A percentile compares a stretch with the other conserved stretches of the same genome.
These are phyloP conservation scores for Exophiala lecanii-corni DNA, from an alignment of 2,329 filamentous ascomycete genomes.

Conservation along the genomic window DNA sequence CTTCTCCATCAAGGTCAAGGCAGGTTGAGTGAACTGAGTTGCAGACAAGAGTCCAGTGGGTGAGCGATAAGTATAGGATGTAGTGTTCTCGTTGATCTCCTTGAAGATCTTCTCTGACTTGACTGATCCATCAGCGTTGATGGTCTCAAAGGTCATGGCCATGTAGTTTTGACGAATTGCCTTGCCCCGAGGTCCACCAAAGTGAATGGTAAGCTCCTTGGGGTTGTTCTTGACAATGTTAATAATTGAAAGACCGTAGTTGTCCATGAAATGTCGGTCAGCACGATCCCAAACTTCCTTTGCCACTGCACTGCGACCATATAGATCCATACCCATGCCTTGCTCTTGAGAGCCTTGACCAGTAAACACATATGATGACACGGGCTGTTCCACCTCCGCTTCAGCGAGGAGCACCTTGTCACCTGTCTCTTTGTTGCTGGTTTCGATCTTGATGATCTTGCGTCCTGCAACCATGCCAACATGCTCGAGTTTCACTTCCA, in stretches of 20 bases:
- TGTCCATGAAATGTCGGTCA: conserved; percentile 96
- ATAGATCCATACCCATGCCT: conserved; percentile 99
- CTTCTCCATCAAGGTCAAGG: conserved; percentile 98
- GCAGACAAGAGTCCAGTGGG: conserved; percentile 92
- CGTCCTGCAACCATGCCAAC: conserved; percentile 96
- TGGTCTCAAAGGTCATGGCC: conserved; percentile 99
- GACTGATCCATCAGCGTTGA: conserved; percentile 81
- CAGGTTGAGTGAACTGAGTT: conserved; percentile 97
- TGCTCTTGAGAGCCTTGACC: conserved; percentile 98
- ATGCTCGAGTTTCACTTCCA: conserved; percentile 92
- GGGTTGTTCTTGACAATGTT: conserved; percentile 99
- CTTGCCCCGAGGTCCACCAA: conserved; percentile 93
- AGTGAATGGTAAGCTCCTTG: conserved; percentile 97
- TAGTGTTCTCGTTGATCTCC: conserved; percentile 86
- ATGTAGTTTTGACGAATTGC: conserved; percentile 99
- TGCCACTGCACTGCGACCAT: conserved; percentile 86
- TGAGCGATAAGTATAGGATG: conserved; percentile 94
- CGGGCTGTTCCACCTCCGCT: conserved; percentile 95
- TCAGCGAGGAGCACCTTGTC: conserved; percentile 94
- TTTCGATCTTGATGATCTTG: conserved; percentile 99
- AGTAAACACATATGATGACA: conserved; percentile 95
- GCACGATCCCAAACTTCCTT: conserved; percentile 97
- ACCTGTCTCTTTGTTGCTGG: conserved; percentile 89
- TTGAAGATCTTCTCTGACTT: conserved; percentile 99
- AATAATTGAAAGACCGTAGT: conserved; percentile 96